Evolutionary conservation across 306 rosid genomes (phyloP).

Genomic region (Hippophae tibetana): DNA sequence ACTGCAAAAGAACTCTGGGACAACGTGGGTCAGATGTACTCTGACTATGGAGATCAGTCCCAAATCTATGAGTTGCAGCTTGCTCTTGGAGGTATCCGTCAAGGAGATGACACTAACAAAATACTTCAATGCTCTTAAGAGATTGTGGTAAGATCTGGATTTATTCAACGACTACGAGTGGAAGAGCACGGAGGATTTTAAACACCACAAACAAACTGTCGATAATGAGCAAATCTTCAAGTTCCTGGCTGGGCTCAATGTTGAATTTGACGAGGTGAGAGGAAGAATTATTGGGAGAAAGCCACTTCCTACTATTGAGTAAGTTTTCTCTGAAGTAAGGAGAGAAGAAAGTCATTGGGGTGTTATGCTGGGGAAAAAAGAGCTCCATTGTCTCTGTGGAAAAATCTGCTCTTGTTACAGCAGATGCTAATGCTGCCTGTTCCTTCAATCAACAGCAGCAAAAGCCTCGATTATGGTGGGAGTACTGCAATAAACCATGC

Average conservation of each 20-base stretch:
- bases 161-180: no score
- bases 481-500: neutral
- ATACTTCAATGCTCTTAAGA: neutral
- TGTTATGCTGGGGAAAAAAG: neutral
- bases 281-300: neutral
- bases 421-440: neutral
- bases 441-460: neutral
- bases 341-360: neutral
- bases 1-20: conserved; percentile 1
- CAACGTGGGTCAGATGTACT: conserved; percentile 8
- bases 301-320: neutral
- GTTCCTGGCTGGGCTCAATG: neutral
- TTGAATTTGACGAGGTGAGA: neutral
- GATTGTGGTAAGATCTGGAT: neutral
- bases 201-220: neutral
- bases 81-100: neutral
- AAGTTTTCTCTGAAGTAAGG: neutral
- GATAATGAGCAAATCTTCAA: neutral
- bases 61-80: neutral
- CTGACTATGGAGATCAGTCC: neutral
- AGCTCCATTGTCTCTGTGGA: neutral
- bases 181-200: no score
- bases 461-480: neutral
- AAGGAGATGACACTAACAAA: neutral
- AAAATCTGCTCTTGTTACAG: neutral